These are phyloP conservation scores for Eutrema heterophyllum DNA, from an alignment of 345 rosid species.

Conservation along the genomic window DNA sequence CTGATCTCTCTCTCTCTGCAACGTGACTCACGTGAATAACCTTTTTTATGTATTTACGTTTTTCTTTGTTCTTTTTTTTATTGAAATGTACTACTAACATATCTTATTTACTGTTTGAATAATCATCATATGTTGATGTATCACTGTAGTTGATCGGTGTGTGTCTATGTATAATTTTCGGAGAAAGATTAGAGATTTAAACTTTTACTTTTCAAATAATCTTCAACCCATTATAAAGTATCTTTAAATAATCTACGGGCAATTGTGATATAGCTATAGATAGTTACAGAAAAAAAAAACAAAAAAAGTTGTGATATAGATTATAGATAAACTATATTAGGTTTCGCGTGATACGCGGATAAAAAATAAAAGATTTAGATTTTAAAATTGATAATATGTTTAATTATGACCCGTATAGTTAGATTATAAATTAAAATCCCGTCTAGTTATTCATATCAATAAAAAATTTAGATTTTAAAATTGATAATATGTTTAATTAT, in stretches of 20 bases:
- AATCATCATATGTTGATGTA: neutral
- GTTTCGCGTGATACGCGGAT: too few relatives aligned
- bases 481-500: too few relatives aligned
- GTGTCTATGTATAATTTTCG: neutral
- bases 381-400: too few relatives aligned
- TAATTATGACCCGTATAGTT: too few relatives aligned
- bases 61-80: neutral
- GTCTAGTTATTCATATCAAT: too few relatives aligned
- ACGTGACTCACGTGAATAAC: constrained; percentile 31
- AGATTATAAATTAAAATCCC: too few relatives aligned
- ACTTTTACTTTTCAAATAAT: neutral
- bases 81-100: neutral
- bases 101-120: neutral
- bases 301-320: too few relatives aligned
- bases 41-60: neutral
- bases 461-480: too few relatives aligned
- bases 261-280: neutral
- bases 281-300: too few relatives aligned
- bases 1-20: constrained; percentile 1
- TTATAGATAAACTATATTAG: too few relatives aligned
- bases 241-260: neutral
- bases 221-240: neutral
- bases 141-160: neutral
- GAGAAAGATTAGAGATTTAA: neutral
- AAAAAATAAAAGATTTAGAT: too few relatives aligned